These are phyloP conservation scores for Quercus gilva DNA, from an alignment of 306 rosid genomes.

Conservation along the genomic window DNA sequence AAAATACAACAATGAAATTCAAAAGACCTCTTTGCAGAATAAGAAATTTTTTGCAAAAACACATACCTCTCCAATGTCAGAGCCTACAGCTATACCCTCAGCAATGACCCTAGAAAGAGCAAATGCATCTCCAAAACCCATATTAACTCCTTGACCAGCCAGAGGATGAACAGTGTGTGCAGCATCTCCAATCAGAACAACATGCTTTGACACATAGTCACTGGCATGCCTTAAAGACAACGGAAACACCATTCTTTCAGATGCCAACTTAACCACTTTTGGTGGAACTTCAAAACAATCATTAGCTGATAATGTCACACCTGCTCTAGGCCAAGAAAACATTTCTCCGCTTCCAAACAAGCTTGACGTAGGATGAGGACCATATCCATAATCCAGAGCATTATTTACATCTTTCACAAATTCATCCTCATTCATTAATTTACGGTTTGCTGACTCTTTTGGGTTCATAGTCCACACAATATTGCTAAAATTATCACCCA, in stretches of 20 bases:
- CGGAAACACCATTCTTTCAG: constrained; percentile 79
- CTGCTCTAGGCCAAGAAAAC: constrained; percentile 69
- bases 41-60: constrained; percentile 3
- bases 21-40: neutral
- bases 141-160: constrained; percentile 97
- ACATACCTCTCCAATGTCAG: constrained; percentile 77
- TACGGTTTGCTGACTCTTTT: constrained; percentile 56
- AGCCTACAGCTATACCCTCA: constrained; percentile 78
- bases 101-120: constrained; percentile 74
- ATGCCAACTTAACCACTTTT: constrained; percentile 60
- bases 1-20: neutral
- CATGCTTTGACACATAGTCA: constrained; percentile 62
- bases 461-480: constrained; percentile 98
- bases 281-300: constrained; percentile 81
- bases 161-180: constrained; percentile 94
- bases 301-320: constrained; percentile 39
- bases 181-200: constrained; percentile 87
- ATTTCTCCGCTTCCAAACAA: constrained; percentile 41
- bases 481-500: constrained; percentile 82
- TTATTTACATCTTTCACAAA: constrained; percentile 63
- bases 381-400: constrained; percentile 75
- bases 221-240: constrained; percentile 79
- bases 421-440: constrained; percentile 47
- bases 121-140: constrained; percentile 86
- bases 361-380: constrained; percentile 68